Conservation (phyloP, 2,329 filamentous ascomycete genomes). For the Fusarium nodosum region DNA sequence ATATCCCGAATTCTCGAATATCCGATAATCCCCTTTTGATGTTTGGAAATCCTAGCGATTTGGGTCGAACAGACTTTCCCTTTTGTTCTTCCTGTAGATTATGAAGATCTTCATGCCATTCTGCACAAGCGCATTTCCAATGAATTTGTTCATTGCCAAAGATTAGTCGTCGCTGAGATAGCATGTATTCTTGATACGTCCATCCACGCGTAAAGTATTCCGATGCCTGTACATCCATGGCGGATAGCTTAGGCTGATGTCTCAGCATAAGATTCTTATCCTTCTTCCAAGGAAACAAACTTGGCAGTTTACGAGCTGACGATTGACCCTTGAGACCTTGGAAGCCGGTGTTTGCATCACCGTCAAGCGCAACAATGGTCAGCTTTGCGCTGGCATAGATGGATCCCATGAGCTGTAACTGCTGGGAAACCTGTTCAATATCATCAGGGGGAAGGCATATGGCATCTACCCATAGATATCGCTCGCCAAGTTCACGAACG, state of each 20-base stretch:
- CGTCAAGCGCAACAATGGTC: slow-evolving; percentile 5
- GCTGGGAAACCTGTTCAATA: neutral
- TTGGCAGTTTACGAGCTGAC: neutral
- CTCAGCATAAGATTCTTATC: neutral
- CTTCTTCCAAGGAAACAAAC: neutral
- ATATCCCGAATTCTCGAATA: neutral
- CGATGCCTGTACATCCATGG: neutral
- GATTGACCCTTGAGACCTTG: neutral
- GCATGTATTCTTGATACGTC: slow-evolving; percentile 6
- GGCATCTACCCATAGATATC: slow-evolving; percentile 2
- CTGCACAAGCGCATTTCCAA: slow-evolving; percentile 6
- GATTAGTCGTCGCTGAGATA: neutral
- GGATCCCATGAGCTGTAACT: neutral
- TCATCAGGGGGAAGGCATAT: slow-evolving; percentile 1
- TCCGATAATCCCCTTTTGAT: neutral
- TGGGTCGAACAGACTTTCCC: neutral
- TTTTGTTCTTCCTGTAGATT: neutral
- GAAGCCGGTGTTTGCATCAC: neutral
- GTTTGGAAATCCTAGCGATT: neutral
- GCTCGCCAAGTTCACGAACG: neutral
- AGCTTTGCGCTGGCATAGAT: slow-evolving; percentile 9
- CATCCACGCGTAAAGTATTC: neutral
- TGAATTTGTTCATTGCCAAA: slow-evolving; percentile 7
- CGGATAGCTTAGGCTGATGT: neutral
- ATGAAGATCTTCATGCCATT: slow-evolving; percentile 4